phyloP scores from a whole-genome alignment of 768 basidiomycete genomes.

The Hypholoma sublateritium region DNA sequence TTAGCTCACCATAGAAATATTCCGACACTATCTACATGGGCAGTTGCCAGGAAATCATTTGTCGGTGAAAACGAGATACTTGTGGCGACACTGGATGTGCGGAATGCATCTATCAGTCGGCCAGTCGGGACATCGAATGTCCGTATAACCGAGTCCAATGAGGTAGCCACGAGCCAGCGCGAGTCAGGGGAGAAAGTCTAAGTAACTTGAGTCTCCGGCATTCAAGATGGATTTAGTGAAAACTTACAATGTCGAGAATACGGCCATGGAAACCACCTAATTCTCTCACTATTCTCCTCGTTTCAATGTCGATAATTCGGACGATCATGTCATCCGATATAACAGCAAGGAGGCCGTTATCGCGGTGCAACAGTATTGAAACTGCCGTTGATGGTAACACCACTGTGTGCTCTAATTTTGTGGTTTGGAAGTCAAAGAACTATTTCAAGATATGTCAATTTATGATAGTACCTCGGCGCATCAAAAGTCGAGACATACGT shows the following conservation, averaged over 20 bases:
- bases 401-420: slow-evolving; percentile 67
- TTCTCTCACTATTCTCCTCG: slow-evolving; percentile 83
- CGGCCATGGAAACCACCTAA: slow-evolving; percentile 79
- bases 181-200: slow-evolving; percentile 96
- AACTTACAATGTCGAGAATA: slow-evolving; percentile 83
- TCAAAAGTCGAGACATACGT: slow-evolving; percentile 50
- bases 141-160: slow-evolving; percentile 88
- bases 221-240: slow-evolving; percentile 2
- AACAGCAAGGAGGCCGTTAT: slow-evolving; percentile 80
- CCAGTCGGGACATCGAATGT: slow-evolving; percentile 97
- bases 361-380: slow-evolving; percentile 76
- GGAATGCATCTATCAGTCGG: slow-evolving; percentile 88
- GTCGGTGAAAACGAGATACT: slow-evolving; percentile 93
- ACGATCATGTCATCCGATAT: slow-evolving; percentile 86
- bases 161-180: slow-evolving; percentile 87
- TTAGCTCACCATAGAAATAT: slow-evolving; percentile 90
- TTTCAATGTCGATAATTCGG: slow-evolving; percentile 90
- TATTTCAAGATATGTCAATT: slow-evolving; percentile 29
- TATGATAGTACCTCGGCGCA: not conserved
- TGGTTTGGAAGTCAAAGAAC: slow-evolving; percentile 97
- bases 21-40: slow-evolving; percentile 93
- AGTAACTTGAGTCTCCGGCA: slow-evolving; percentile 3
- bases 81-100: slow-evolving; percentile 83
- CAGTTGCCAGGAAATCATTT: slow-evolving; percentile 92
- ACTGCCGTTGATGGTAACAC: slow-evolving; percentile 67